Conservation (phyloP, 2,329 filamentous ascomycete genomes). For the Leptographium lundbergii region DNA sequence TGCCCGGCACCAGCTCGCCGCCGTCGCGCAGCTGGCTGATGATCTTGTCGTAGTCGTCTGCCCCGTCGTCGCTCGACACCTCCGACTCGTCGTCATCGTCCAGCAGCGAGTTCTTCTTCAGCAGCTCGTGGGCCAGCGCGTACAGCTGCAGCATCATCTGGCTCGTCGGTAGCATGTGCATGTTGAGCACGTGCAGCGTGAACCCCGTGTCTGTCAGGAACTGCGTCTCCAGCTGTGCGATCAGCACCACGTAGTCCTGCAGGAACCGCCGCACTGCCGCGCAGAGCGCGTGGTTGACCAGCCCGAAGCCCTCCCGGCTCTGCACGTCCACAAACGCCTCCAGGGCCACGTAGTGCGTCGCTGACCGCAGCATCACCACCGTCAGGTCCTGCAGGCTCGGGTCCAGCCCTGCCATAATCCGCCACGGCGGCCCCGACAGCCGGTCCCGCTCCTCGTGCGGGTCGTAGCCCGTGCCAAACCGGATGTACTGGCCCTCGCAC, state of each 20-base stretch:
- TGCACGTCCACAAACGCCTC: slow-evolving; percentile 92
- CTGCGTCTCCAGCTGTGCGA: slow-evolving; percentile 88
- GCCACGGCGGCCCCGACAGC: slow-evolving; percentile 69
- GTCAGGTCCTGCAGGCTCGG: slow-evolving; percentile 84
- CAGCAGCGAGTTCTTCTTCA: slow-evolving; percentile 77
- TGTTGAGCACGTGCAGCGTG: slow-evolving; percentile 83
- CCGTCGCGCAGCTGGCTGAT: slow-evolving; percentile 81
- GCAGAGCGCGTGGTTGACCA: slow-evolving; percentile 90
- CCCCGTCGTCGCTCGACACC: slow-evolving; percentile 59
- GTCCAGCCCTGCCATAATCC: slow-evolving; percentile 71
- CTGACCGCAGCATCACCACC: slow-evolving; percentile 81
- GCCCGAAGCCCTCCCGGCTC: slow-evolving; percentile 82
- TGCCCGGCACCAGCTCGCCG: slow-evolving; percentile 65
- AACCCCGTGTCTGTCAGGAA: slow-evolving; percentile 80
- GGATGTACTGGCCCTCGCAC: slow-evolving; percentile 94
- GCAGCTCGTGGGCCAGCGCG: slow-evolving; percentile 70
- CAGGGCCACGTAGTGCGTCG: slow-evolving; percentile 82
- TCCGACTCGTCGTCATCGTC: slow-evolving; percentile 65
- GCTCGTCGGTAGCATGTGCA: slow-evolving; percentile 79
- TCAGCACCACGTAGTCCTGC: slow-evolving; percentile 85
- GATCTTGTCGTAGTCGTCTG: slow-evolving; percentile 83
- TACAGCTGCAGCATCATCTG: slow-evolving; percentile 90
- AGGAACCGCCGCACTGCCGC: slow-evolving; percentile 85
- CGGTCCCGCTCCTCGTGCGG: slow-evolving; percentile 77
- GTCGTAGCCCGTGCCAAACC: slow-evolving; percentile 72